Evolutionary conservation across 2,329 filamentous ascomycete species (phyloP).

Genomic region (Xylariales sp.): DNA sequence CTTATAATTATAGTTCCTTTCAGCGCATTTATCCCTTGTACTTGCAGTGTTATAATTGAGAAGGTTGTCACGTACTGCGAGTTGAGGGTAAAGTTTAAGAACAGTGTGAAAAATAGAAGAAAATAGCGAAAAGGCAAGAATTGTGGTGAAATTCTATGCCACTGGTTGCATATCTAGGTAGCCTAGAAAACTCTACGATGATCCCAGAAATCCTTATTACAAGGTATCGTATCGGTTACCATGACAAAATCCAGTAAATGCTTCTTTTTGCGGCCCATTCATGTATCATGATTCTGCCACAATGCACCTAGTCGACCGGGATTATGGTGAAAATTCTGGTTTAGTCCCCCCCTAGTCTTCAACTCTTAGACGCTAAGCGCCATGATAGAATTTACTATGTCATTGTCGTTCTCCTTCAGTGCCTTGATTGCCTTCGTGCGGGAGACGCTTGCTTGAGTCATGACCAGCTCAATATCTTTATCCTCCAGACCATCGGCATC

Average conservation of each 20-base stretch:
- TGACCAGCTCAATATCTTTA: constrained; percentile 99
- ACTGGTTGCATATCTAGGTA: constrained; percentile 10
- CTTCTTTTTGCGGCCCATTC: constrained; percentile 8
- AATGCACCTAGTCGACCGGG: constrained; percentile 40
- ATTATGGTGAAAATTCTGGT: constrained; percentile 5
- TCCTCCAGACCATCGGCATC: constrained; percentile 94
- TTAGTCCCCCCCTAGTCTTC: constrained; percentile 1
- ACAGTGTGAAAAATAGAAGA: no score
- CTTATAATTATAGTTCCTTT: not conserved
- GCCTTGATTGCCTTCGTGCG: constrained; percentile 99
- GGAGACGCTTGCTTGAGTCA: constrained; percentile 96
- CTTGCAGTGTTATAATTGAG: not conserved
- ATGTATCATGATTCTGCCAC: constrained; percentile 38
- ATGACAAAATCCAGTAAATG: constrained; percentile 28
- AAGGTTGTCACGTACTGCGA: no score
- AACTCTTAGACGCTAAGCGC: constrained; percentile 80
- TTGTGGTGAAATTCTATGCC: not conserved
- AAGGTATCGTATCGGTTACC: constrained; percentile 44
- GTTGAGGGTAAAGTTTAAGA: no score
- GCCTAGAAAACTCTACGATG: constrained; percentile 29
- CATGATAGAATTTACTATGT: constrained; percentile 99
- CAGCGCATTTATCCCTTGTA: not conserved
- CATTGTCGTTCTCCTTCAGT: constrained; percentile 98
- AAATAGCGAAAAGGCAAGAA: not conserved
- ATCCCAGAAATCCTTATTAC: constrained; percentile 37